These are phyloP conservation scores for Parietaria judaica DNA, from an alignment of 306 rosid species.

Conservation along the genomic window DNA sequence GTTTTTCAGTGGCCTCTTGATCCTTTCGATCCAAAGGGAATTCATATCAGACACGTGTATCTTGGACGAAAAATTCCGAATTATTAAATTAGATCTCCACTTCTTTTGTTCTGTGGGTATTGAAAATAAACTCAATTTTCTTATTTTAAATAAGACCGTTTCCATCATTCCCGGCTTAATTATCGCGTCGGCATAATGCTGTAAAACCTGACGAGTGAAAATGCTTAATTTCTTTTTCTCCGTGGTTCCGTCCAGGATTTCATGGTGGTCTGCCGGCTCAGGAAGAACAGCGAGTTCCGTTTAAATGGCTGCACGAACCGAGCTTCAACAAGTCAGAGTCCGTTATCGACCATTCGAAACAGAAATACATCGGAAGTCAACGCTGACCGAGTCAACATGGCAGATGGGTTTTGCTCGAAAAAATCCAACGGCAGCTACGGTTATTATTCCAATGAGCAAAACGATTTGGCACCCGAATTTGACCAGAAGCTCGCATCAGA, in stretches of 20 bases:
- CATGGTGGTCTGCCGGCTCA: conserved; percentile 79
- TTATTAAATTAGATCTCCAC: too few species aligned
- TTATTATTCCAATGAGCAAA: conserved; percentile 64
- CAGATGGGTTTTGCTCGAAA: conserved; percentile 39
- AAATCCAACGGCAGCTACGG: conserved; percentile 46
- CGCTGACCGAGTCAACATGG: conserved; percentile 40
- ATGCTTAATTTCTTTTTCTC: too few species aligned
- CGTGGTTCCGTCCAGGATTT: conserved; percentile 43
- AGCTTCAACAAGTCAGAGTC: conserved; percentile 46
- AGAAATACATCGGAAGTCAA: conserved; percentile 36
- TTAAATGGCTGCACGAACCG: conserved; percentile 32
- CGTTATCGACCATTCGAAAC: conserved; percentile 26
- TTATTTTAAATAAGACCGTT: too few species aligned
- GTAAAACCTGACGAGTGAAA: too few species aligned
- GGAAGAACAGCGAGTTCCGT: conserved; percentile 62
- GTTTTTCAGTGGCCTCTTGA: too few species aligned
- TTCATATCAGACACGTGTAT: too few species aligned
- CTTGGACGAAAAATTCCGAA: too few species aligned
- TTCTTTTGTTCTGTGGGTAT: too few species aligned
- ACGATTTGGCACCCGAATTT: conserved; percentile 54
- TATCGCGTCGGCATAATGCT: too few species aligned
- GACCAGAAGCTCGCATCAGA: conserved; percentile 35
- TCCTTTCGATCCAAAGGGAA: too few species aligned
- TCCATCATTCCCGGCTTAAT: too few species aligned
- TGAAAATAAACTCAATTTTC: too few species aligned